These are phyloP conservation scores for Talaromyces sp. DNA, from an alignment of 2,329 filamentous ascomycete species.

Conservation along the genomic window DNA sequence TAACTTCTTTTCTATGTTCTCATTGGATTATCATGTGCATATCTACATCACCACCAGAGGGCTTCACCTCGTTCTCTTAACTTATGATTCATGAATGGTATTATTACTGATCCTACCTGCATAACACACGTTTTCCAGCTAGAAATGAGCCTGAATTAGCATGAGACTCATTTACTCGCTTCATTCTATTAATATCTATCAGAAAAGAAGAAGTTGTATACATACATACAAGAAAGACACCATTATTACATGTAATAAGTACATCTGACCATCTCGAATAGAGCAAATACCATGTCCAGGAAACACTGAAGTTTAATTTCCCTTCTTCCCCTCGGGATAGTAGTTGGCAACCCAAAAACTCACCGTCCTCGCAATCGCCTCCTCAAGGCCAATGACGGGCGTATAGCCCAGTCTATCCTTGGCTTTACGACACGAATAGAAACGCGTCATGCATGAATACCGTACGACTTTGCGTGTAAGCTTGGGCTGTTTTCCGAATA, in stretches of 20 bases:
- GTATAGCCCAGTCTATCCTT: conserved; percentile 44
- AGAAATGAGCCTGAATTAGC: too few species aligned
- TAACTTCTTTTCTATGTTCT: neutral
- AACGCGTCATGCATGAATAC: conserved; percentile 49
- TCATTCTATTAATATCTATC: neutral
- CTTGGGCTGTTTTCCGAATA: conserved; percentile 46
- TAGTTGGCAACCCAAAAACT: conserved; percentile 38
- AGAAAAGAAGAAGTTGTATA: neutral
- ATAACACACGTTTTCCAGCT: too few species aligned
- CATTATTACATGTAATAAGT: neutral
- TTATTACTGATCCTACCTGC: neutral
- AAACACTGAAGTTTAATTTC: conserved; percentile 30
- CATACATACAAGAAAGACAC: neutral
- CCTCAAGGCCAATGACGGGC: conserved; percentile 45
- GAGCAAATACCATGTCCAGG: too few species aligned
- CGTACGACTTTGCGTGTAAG: conserved; percentile 44
- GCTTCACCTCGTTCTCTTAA: neutral
- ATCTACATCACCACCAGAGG: neutral
- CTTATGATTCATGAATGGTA: conserved; percentile 7
- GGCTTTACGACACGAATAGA: conserved; percentile 47
- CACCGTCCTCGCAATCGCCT: conserved; percentile 47
- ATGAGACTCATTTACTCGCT: neutral
- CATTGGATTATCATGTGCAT: conserved; percentile 14
- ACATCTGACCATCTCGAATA: neutral
- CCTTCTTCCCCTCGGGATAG: conserved; percentile 36